Evolutionary conservation across 495 filamentous ascomycete species (phyloP).

Genomic region (Lasiosphaeris hirsuta): DNA sequence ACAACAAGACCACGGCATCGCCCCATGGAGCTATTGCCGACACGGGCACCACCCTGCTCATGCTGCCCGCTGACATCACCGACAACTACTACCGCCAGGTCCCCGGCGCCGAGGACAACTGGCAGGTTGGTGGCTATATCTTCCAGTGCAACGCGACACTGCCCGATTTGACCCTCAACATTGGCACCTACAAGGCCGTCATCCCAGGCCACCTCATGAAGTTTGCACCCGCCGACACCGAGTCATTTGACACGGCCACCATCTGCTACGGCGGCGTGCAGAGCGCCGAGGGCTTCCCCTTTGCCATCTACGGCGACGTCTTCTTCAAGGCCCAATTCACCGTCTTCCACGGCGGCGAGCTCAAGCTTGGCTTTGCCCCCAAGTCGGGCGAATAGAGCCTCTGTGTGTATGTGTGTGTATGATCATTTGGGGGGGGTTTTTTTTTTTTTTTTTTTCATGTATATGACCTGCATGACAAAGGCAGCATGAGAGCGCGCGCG

Average conservation of each 20-base stretch:
- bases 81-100: constrained; percentile 66
- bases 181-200: constrained; percentile 54
- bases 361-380: constrained; percentile 61
- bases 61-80: constrained; percentile 57
- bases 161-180: constrained; percentile 50
- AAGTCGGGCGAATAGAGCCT: constrained; percentile 25
- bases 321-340: constrained; percentile 83
- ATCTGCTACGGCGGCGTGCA: constrained; percentile 69
- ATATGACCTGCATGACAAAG: no score
- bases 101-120: constrained; percentile 46
- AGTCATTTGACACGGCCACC: constrained; percentile 33
- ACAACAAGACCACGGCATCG: constrained; percentile 8
- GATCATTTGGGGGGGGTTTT: no score
- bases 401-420: neutral
- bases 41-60: constrained; percentile 70
- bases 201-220: constrained; percentile 61
- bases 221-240: constrained; percentile 48
- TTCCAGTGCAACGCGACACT: constrained; percentile 36
- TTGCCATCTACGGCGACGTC: constrained; percentile 77
- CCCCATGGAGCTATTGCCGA: constrained; percentile 51
- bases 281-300: constrained; percentile 56
- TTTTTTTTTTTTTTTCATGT: no score
- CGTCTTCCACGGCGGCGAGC: constrained; percentile 60
- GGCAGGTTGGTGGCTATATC: constrained; percentile 49
- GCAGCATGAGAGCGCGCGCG: no score